Conservation (phyloP, 768 basidiomycete genomes). For the Tricholoma bakamatsutake region DNA sequence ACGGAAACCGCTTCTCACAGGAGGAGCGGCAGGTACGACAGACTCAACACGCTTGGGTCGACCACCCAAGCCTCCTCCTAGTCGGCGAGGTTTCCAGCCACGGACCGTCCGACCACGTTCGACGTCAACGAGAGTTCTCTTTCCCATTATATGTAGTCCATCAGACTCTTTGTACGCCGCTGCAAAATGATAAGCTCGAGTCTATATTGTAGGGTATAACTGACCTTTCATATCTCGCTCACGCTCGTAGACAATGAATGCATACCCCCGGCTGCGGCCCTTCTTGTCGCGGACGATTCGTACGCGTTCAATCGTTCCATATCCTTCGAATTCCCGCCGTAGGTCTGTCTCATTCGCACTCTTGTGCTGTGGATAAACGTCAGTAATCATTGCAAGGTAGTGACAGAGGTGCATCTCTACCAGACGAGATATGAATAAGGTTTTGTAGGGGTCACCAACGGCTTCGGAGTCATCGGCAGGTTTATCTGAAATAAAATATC, state of each 20-base stretch:
- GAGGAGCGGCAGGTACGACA: constrained; percentile 24
- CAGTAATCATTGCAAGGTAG: constrained; percentile 2
- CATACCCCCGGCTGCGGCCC: constrained; percentile 83
- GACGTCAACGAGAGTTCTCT: constrained; percentile 94
- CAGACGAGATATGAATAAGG: constrained; percentile 91
- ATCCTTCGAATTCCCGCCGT: constrained; percentile 91
- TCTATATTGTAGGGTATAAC: constrained; percentile 12
- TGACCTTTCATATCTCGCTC: constrained; percentile 99
- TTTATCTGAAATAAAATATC: constrained; percentile 55
- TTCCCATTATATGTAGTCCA: constrained; percentile 92
- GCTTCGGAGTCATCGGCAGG: constrained; percentile 89
- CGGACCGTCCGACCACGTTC: constrained; percentile 97
- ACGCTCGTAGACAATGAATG: constrained; percentile 95
- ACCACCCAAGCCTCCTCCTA: constrained; percentile 99
- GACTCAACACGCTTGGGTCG: constrained; percentile 76
- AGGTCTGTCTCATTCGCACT: constrained; percentile 88
- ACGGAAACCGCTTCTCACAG: constrained; percentile 35
- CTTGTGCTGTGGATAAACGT: constrained; percentile 61
- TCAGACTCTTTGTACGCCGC: constrained; percentile 99
- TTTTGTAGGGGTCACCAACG: constrained; percentile 96
- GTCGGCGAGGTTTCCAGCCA: constrained; percentile 95
- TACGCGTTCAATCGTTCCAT: constrained; percentile 91
- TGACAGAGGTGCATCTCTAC: constrained; percentile 34
- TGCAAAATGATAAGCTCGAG: constrained; percentile 22
- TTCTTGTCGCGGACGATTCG: constrained; percentile 91